phyloP scores from a whole-genome alignment of 176 grass and related monocot genomes.

The Oryza australiensis region DNA sequence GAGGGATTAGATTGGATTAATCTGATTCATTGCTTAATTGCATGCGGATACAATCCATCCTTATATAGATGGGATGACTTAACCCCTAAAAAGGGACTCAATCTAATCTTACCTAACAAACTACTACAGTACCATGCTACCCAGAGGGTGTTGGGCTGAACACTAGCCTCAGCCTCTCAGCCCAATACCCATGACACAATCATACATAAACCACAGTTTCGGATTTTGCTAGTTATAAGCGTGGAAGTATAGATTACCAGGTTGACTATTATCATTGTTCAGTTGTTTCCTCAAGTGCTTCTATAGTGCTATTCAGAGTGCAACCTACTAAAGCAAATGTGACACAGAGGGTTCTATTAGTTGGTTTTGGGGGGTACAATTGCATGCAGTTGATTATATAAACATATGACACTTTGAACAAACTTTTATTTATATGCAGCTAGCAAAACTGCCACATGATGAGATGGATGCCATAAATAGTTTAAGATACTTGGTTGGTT shows the following conservation, averaged over 20 bases:
- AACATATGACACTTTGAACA: neutral
- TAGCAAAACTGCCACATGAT: slow-evolving; percentile 78
- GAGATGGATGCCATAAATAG: slow-evolving; percentile 77
- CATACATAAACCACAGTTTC: neutral
- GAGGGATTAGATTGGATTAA: no score
- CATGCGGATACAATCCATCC: no score
- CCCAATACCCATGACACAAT: no score
- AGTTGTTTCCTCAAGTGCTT: neutral
- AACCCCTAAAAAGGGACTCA: no score
- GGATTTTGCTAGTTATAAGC: slow-evolving; percentile 13
- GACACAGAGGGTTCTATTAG: neutral
- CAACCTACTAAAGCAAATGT: neutral
- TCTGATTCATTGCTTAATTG: no score
- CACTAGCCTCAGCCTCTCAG: no score
- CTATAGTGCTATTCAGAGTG: neutral
- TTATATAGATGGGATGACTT: no score
- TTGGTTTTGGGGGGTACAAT: neutral
- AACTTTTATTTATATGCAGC: slow-evolving; percentile 47
- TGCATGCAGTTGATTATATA: slow-evolving; percentile 2
- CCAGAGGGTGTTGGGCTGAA: no score
- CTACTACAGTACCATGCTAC: no score
- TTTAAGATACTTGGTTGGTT: slow-evolving; percentile 69
- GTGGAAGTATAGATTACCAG: neutral
- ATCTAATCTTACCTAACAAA: no score
- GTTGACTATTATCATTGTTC: neutral